Evolutionary conservation across 495 filamentous ascomycete genomes (phyloP).

Genomic region (Aspergillus taichungensis): DNA sequence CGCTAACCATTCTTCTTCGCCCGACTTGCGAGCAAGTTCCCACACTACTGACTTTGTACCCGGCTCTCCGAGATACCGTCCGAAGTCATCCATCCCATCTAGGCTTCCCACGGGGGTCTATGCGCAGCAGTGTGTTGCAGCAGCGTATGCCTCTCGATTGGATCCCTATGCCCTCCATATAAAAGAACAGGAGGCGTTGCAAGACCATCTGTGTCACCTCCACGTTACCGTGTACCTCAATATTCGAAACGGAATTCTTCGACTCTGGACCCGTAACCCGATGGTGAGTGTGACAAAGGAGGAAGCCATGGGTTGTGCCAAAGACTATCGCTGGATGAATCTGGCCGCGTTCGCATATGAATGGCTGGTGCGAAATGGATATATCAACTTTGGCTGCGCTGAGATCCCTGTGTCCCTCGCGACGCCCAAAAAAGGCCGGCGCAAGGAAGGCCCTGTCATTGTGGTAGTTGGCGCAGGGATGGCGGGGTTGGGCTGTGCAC

Average conservation of each 20-base stretch:
- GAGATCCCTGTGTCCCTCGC: conserved; percentile 44
- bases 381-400: conserved; percentile 95
- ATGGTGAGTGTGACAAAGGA: conserved; percentile 77
- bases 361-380: conserved; percentile 83
- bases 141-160: conserved; percentile 80
- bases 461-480: conserved; percentile 92
- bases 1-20: conserved; percentile 7
- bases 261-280: conserved; percentile 86
- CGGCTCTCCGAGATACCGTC: conserved; percentile 33
- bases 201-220: conserved; percentile 70
- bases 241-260: conserved; percentile 89
- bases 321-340: conserved; percentile 83
- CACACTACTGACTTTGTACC: conserved; percentile 10
- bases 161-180: conserved; percentile 82
- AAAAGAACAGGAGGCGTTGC: conserved; percentile 74
- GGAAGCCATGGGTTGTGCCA: conserved; percentile 88
- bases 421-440: conserved; percentile 35
- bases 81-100: conserved; percentile 74
- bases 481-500: conserved; percentile 82
- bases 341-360: conserved; percentile 83
- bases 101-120: conserved; percentile 64
- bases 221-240: conserved; percentile 97
- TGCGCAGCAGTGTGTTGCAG: conserved; percentile 77
- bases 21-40: conserved; percentile 7
- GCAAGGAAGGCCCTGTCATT: conserved; percentile 52